Percentiles rank a stretch among this genome's conserved stretches.
These are phyloP conservation scores for Sugiyamaella paludigena DNA, from an alignment of 1,139 yeast species.

Conservation along the genomic window DNA sequence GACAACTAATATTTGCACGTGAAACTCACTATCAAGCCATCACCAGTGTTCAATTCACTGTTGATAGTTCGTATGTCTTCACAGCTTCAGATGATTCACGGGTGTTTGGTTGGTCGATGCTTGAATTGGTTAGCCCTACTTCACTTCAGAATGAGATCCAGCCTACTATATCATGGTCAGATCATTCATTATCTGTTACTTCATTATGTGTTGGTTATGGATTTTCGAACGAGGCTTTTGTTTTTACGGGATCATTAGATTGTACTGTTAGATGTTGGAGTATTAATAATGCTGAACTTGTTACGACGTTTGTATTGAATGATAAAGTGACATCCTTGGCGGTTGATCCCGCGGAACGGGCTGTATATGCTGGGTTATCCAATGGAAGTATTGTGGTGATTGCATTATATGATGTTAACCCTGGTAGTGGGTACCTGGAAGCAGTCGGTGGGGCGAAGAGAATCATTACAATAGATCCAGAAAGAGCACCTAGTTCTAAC, in stretches of 20 bases:
- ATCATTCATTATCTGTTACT: conserved; percentile 74
- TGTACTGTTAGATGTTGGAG: conserved; percentile 60
- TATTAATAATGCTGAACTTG: conserved; percentile 39
- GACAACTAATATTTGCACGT: conserved; percentile 65
- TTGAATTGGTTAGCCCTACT: conserved; percentile 53
- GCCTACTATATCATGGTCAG: conserved; percentile 56
- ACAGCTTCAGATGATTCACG: conserved; percentile 85
- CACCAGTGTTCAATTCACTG: conserved; percentile 55
- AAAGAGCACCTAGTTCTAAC: conserved; percentile 13
- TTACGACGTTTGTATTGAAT: conserved; percentile 71
- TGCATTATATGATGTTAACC: conserved; percentile 52
- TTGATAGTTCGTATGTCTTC: conserved; percentile 65
- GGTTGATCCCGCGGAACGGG: conserved; percentile 80
- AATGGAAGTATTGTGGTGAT: conserved; percentile 62
- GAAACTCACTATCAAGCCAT: conserved; percentile 86
- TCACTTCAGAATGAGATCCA: conserved; percentile 36
- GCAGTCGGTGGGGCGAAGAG: conserved; percentile 61
- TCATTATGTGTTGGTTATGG: conserved; percentile 58
- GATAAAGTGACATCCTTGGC: conserved; percentile 56
- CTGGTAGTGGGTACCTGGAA: conserved; percentile 45
- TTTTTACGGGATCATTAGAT: conserved; percentile 73
- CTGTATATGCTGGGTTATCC: conserved; percentile 64
- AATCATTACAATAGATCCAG: conserved; percentile 32
- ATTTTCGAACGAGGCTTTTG: conserved; percentile 54
- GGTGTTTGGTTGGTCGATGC: conserved; percentile 67